phyloP scores from a whole-genome alignment of 805 yeast genomes.

The Monosporozyma unispora region DNA sequence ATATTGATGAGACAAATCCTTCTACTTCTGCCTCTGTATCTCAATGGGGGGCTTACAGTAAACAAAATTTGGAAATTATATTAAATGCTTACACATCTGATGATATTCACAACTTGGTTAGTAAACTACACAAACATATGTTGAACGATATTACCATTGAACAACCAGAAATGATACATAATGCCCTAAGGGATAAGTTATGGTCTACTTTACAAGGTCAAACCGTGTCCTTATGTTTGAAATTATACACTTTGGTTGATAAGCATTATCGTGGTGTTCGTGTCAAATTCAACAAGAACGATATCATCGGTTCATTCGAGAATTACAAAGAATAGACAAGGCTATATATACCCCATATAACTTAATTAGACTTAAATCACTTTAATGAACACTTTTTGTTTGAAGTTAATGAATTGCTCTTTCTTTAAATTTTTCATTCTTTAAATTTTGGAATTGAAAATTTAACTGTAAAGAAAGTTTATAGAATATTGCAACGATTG shows the following conservation, averaged over 20 bases:
- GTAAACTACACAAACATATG: slow-evolving; percentile 47
- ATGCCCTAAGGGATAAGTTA: slow-evolving; percentile 47
- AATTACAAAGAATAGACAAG: slow-evolving; percentile 13
- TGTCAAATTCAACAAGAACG: slow-evolving; percentile 43
- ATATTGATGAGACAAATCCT: slow-evolving; percentile 27
- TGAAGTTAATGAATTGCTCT: too few species aligned
- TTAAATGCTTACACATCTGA: slow-evolving; percentile 46
- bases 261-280: slow-evolving; percentile 48
- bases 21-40: slow-evolving; percentile 39
- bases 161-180: slow-evolving; percentile 19
- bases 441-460: not conserved
- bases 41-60: slow-evolving; percentile 55
- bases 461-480: not conserved
- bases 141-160: slow-evolving; percentile 40
- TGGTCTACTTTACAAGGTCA: slow-evolving; percentile 66
- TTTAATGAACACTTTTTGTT: too few species aligned
- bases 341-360: too few species aligned
- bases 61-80: slow-evolving; percentile 49
- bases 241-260: slow-evolving; percentile 46
- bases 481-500: not conserved
- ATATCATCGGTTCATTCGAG: slow-evolving; percentile 47
- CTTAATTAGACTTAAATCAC: too few species aligned
- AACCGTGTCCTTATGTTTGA: slow-evolving; percentile 45
- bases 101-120: slow-evolving; percentile 48
- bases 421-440: not conserved